A percentile compares a stretch with the other conserved stretches of the same genome.
Evolutionary conservation across 1,284 basidiomycete genomes (phyloP).

Genomic region (Inonotus hispidus): DNA sequence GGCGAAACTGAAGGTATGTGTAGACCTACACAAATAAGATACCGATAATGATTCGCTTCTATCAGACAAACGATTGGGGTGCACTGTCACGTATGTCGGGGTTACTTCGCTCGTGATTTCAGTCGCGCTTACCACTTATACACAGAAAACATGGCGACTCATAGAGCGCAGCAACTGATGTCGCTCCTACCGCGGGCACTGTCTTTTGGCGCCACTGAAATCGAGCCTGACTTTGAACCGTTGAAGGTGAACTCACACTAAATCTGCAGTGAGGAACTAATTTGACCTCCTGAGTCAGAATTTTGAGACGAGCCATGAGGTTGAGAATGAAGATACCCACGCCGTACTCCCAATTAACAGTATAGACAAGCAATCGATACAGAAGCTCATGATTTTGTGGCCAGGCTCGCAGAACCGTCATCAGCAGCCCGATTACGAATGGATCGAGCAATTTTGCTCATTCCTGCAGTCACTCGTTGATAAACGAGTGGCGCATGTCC

Average conservation of each 20-base stretch:
- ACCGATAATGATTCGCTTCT: background rate
- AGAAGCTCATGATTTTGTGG: constrained; percentile 32
- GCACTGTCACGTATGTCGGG: constrained; percentile 49
- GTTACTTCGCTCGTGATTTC: background rate
- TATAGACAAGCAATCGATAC: constrained; percentile 25
- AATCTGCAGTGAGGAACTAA: background rate
- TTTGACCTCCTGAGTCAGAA: constrained; percentile 32
- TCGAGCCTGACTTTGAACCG: constrained; percentile 40
- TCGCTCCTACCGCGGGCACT: constrained; percentile 40
- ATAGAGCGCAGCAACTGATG: constrained; percentile 43
- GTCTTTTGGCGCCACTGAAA: constrained; percentile 40
- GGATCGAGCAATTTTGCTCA: constrained; percentile 33
- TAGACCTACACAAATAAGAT: background rate
- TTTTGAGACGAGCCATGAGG: constrained; percentile 39
- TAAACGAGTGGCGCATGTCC: constrained; percentile 40
- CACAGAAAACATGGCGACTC: constrained; percentile 51
- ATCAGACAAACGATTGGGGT: constrained; percentile 58
- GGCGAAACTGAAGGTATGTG: constrained; percentile 55
- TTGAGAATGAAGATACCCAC: constrained; percentile 33
- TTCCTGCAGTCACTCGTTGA: constrained; percentile 37
- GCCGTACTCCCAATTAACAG: constrained; percentile 33
- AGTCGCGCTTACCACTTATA: constrained; percentile 2
- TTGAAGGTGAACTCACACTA: constrained; percentile 37
- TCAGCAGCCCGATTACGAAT: constrained; percentile 33
- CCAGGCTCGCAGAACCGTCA: constrained; percentile 28